Percentiles rank a stretch among this genome's conserved stretches.
phyloP scores from a whole-genome alignment of 306 rosid species.

The peach (Prunus persica) region Prunus_persica_NCBIv2 NC_034010.1:29430001-29430500 shows the following conservation, averaged over 20 bases:
- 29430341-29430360: neutral
- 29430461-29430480: neutral
- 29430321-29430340: conserved; percentile 12
- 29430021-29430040: conserved; percentile 66
- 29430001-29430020: conserved; percentile 57
- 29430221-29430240: conserved; percentile 63
- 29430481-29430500: neutral
- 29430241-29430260: conserved; percentile 67
- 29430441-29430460: neutral
- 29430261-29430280: conserved; percentile 66
- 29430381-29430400: neutral
- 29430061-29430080: conserved; percentile 64
- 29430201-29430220: conserved; percentile 60
- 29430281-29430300: conserved; percentile 51
- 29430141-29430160: conserved; percentile 62
- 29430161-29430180: conserved; percentile 57
- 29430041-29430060: conserved; percentile 77
- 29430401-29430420: neutral
- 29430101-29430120: conserved; percentile 90
- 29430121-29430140: conserved; percentile 59
- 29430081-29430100: conserved; percentile 72
- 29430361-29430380: neutral
- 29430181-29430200: conserved; percentile 56
- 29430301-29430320: conserved; percentile 26
- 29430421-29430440: neutral